These are phyloP conservation scores for Mikania micrantha DNA, from an alignment of 129 eudicot genomes.

Conservation along the genomic window DNA sequence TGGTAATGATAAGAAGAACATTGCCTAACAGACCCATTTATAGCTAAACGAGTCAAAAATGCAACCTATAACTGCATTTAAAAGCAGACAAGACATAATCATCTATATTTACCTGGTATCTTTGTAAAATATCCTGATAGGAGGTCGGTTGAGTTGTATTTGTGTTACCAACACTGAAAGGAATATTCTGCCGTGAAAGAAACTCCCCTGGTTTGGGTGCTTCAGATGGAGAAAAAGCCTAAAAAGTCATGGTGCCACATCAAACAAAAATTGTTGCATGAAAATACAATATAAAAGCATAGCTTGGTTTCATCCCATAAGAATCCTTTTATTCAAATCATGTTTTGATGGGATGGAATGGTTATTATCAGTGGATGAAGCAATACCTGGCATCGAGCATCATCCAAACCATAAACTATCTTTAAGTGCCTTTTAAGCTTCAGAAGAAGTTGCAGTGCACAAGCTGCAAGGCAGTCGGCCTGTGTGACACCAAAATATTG, in stretches of 20 bases:
- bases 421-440: constrained; percentile 91
- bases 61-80: background rate
- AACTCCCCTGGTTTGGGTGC: constrained; percentile 75
- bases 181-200: constrained; percentile 64
- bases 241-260: constrained; percentile 11
- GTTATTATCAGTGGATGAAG: background rate
- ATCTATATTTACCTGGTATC: constrained; percentile 70
- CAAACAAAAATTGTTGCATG: background rate
- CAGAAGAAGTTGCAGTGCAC: constrained; percentile 81
- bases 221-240: constrained; percentile 90
- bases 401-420: constrained; percentile 72
- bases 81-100: background rate
- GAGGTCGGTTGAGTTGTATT: constrained; percentile 47
- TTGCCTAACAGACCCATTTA: too few species aligned
- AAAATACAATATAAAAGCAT: background rate
- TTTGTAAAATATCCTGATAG: constrained; percentile 56
- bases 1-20: too few species aligned
- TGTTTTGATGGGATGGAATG: background rate
- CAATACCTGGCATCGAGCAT: constrained; percentile 86
- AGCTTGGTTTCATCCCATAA: background rate
- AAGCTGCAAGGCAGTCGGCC: constrained; percentile 78
- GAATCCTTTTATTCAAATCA: background rate
- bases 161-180: constrained; percentile 54
- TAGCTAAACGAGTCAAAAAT: too few species aligned
- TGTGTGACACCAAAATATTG: constrained; percentile 33